Evolutionary conservation across 306 rosid genomes (phyloP).

Genomic region (Comarum palustre): DNA sequence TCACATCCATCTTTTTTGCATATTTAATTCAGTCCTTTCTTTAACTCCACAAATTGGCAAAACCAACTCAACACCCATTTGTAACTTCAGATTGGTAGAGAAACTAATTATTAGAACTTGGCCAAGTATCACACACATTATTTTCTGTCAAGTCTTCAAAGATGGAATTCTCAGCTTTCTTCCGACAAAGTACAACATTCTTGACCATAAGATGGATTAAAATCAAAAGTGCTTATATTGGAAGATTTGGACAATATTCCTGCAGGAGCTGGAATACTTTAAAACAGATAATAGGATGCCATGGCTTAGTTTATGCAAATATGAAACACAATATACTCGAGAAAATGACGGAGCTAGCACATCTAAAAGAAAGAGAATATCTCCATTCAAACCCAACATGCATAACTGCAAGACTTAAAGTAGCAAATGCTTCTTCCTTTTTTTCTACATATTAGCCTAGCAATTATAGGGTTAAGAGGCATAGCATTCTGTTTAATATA

Average conservation of each 20-base stretch:
- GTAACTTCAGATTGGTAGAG: not conserved
- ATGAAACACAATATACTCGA: conserved; percentile 23
- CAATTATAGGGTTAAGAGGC: conserved; percentile 10
- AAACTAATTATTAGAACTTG: not conserved
- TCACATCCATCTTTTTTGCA: conserved; percentile 10
- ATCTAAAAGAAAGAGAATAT: conserved; percentile 39
- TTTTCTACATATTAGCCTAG: conserved; percentile 19
- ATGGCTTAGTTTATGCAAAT: no score
- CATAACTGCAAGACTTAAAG: conserved; percentile 37
- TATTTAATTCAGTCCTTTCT: not conserved
- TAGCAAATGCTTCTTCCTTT: conserved; percentile 23
- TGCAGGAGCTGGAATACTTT: conserved; percentile 22
- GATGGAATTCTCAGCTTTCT: conserved; percentile 3
- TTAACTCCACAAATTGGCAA: not conserved
- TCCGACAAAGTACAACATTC: conserved; percentile 21
- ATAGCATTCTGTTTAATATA: conserved; percentile 34
- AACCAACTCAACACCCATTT: not conserved
- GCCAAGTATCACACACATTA: not conserved
- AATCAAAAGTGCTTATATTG: conserved; percentile 41
- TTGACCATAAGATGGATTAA: conserved; percentile 41
- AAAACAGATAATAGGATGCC: conserved; percentile 26
- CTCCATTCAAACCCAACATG: conserved; percentile 43
- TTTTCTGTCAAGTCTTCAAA: not conserved
- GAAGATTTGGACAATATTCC: conserved; percentile 52
- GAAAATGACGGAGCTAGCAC: conserved; percentile 37